Conservation (phyloP, 2,329 filamentous ascomycete genomes). For the Tetracladium maxilliforme region DNA sequence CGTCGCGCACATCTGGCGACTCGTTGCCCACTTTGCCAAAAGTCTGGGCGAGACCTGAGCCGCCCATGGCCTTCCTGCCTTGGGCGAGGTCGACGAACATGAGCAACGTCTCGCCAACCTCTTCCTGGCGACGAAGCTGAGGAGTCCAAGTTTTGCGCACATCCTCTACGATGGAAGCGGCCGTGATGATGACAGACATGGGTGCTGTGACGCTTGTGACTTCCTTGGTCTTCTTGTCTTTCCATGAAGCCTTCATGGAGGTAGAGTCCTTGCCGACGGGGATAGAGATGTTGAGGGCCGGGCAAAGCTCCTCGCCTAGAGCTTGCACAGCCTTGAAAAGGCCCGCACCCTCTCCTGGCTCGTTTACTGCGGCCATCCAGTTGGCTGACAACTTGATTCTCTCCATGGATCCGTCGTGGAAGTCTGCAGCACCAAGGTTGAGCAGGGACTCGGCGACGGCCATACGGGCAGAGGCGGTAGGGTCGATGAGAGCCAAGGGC, state of each 20-base stretch:
- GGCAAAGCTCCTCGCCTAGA: constrained; percentile 85
- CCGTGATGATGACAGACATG: constrained; percentile 79
- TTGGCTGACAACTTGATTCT: constrained; percentile 86
- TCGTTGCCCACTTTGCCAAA: constrained; percentile 77
- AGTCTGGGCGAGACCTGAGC: constrained; percentile 80
- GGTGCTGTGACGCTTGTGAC: constrained; percentile 82
- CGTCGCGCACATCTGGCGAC: constrained; percentile 72
- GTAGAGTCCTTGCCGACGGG: constrained; percentile 97
- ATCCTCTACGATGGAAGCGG: constrained; percentile 74
- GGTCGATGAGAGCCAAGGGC: constrained; percentile 74
- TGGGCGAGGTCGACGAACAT: constrained; percentile 83
- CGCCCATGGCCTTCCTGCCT: constrained; percentile 70
- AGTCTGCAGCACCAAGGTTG: constrained; percentile 75
- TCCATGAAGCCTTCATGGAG: constrained; percentile 98
- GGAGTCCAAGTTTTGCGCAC: constrained; percentile 88
- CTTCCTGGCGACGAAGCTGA: constrained; percentile 65
- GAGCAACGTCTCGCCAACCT: constrained; percentile 77
- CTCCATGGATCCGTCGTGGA: constrained; percentile 48
- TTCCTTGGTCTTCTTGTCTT: constrained; percentile 48
- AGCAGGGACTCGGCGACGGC: constrained; percentile 86
- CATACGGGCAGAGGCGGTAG: constrained; percentile 87
- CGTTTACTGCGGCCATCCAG: constrained; percentile 96
- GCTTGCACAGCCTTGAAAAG: constrained; percentile 90
- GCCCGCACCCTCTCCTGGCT: constrained; percentile 81
- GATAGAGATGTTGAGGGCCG: constrained; percentile 78